phyloP scores from a whole-genome alignment of 768 basidiomycete genomes.

The Cystofilobasidium ferigula region DNA sequence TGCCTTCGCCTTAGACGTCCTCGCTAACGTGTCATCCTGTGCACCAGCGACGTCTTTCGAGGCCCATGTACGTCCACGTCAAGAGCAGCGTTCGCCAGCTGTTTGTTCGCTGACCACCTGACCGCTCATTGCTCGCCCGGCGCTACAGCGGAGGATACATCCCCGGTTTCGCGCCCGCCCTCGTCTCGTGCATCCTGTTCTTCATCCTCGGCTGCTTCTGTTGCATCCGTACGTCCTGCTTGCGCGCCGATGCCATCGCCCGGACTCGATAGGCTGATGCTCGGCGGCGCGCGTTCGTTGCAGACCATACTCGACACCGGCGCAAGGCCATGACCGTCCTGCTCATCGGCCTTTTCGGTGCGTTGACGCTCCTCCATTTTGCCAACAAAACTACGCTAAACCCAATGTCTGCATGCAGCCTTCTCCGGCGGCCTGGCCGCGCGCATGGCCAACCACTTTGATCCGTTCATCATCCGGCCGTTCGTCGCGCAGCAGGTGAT shows the following conservation, averaged over 20 bases:
- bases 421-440: background rate
- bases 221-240: background rate
- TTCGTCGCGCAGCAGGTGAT: conserved; percentile 5
- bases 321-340: background rate
- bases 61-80: too few relatives aligned
- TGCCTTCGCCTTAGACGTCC: background rate
- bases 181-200: background rate
- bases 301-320: background rate
- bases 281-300: background rate
- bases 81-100: too few relatives aligned
- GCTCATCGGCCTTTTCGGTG: background rate
- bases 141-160: background rate
- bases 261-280: background rate
- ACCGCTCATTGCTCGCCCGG: background rate
- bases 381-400: background rate
- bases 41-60: too few relatives aligned
- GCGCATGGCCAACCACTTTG: background rate
- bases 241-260: background rate
- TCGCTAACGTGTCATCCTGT: background rate
- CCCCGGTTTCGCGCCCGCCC: background rate
- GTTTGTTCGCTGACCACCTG: too few relatives aligned
- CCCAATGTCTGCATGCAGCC: background rate
- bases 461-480: background rate
- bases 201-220: background rate
- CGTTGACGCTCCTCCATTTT: background rate